These are phyloP conservation scores for Ophiocordyceps camponoti-leonardi DNA, from an alignment of 2,329 filamentous ascomycete species.

Conservation along the genomic window DNA sequence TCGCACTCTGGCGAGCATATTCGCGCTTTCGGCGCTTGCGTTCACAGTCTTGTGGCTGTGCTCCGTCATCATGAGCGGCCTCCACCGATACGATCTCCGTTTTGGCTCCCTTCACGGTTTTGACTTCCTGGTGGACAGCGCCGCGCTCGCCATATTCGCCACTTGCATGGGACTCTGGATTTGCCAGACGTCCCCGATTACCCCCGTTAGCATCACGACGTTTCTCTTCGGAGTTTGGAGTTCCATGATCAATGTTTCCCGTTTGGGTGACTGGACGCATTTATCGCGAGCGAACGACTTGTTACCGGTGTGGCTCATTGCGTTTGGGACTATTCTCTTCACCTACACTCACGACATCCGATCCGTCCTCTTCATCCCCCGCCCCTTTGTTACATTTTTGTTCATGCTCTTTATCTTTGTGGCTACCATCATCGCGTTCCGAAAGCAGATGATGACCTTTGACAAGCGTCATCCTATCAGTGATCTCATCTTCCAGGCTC, in stretches of 20 bases:
- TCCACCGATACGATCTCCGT: slow-evolving; percentile 9
- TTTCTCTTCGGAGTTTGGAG: slow-evolving; percentile 22
- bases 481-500: slow-evolving; percentile 29
- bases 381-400: slow-evolving; percentile 20
- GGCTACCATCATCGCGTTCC: slow-evolving; percentile 18
- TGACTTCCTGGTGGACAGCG: slow-evolving; percentile 29
- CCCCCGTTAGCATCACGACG: slow-evolving; percentile 23
- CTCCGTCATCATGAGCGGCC: slow-evolving; percentile 11
- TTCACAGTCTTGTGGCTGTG: slow-evolving; percentile 19
- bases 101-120: slow-evolving; percentile 29
- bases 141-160: slow-evolving; percentile 24
- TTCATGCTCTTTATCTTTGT: slow-evolving; percentile 19
- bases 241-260: slow-evolving; percentile 16
- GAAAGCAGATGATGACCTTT: slow-evolving; percentile 13
- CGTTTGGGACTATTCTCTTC: slow-evolving; percentile 23
- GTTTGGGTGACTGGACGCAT: slow-evolving; percentile 28
- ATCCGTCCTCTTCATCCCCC: slow-evolving; percentile 23
- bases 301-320: slow-evolving; percentile 20
- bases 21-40: slow-evolving; percentile 21
- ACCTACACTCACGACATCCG: slow-evolving; percentile 25
- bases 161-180: slow-evolving; percentile 27
- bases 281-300: slow-evolving; percentile 18
- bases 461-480: slow-evolving; percentile 26
- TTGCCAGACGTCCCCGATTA: slow-evolving; percentile 26
- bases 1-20: slow-evolving; percentile 23